Base-by-base conservation (phyloP, 345 rosid genomes). In the Populus alba region DNA sequence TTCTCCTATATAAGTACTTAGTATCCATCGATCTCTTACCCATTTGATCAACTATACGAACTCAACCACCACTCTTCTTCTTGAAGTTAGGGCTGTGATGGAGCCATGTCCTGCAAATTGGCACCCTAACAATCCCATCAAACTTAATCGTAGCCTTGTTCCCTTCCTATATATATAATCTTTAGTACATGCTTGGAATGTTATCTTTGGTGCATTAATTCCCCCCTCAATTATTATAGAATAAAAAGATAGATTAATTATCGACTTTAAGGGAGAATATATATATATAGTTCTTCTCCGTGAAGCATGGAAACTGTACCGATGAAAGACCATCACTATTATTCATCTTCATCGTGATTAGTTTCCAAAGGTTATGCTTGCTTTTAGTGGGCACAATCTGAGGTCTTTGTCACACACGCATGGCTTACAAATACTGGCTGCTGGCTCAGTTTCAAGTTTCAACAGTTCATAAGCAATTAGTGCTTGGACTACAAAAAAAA, bases 231-330 rank as follows among this genome's bases (percentile, higher is more conserved):
- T 51, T 49, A 81, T 49, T 33, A 33, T 4, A 16, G 8, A 37
- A 4, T 23, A 35, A n/a, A 51, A 18, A 2, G 23, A 22, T 29
- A 18, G 35, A 51, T 72, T 37, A 35, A 38, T 37, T 10, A 5
- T 45, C 29, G 18, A 22, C 6, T 17, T 57, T 62, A 73, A 7
- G 2, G 20, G 49, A 11, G 49, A 63, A 73, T 63, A 29, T 61
- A 73, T 62, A 43, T 33, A 33, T 33, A 3, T 33, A 2, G 68
- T 80, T 83, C 71, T 38, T 70, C 67, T 80, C 86, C 86, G 77
- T 47, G 79, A 74, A 74, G 59, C 47, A 70, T 70, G 81, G 86
- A 83, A 77, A 80, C 71, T 43, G 39, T 69, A 66, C 73, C 39
- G 38, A n/a, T 47, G 25, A 78, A 62, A 63, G 2, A 8, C 33